phyloP scores from a whole-genome alignment of 2,329 filamentous ascomycete genomes.

The Colletotrichum caudatum region DNA sequence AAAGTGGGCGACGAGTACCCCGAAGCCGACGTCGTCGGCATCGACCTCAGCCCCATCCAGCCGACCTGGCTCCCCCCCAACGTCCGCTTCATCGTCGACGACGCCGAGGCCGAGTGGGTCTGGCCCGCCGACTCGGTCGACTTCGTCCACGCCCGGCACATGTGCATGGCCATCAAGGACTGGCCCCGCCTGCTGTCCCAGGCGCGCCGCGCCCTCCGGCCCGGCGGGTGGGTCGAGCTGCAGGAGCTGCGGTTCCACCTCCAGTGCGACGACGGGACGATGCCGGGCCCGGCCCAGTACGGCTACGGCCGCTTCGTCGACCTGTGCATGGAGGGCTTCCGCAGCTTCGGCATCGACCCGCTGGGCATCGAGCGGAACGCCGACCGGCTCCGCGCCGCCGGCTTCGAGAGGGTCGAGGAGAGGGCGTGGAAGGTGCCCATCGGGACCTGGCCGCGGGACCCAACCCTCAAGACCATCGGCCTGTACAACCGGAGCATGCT shows the following conservation, averaged over 20 bases:
- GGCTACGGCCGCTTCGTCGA: conserved; percentile 66
- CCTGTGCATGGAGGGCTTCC: conserved; percentile 58
- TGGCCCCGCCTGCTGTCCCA: conserved; percentile 49
- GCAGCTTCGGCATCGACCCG: conserved; percentile 59
- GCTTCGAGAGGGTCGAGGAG: conserved; percentile 44
- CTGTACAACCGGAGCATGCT: conserved; percentile 44
- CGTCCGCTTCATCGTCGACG: conserved; percentile 53
- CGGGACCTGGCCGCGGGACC: conserved; percentile 43
- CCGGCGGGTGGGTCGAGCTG: conserved; percentile 60
- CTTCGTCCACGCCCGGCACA: conserved; percentile 51
- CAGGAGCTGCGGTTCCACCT: conserved; percentile 58
- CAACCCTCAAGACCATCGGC: conserved; percentile 40
- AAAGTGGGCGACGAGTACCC: conserved; percentile 54
- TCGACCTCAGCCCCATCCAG: conserved; percentile 56
- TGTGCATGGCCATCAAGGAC: conserved; percentile 54
- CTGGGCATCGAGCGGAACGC: conserved; percentile 64
- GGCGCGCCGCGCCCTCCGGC: conserved; percentile 51
- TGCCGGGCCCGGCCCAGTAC: conserved; percentile 55
- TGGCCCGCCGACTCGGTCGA: conserved; percentile 44
- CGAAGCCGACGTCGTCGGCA: conserved; percentile 52
- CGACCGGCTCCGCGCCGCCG: conserved; percentile 58
- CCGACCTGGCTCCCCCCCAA: conserved; percentile 55
- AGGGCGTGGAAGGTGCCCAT: conserved; percentile 44
- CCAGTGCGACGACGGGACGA: conserved; percentile 52
- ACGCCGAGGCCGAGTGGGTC: conserved; percentile 50